phyloP scores from a whole-genome alignment of 371 early-diverging fungal genomes.

The Syncephalastrum contaminatum region DNA sequence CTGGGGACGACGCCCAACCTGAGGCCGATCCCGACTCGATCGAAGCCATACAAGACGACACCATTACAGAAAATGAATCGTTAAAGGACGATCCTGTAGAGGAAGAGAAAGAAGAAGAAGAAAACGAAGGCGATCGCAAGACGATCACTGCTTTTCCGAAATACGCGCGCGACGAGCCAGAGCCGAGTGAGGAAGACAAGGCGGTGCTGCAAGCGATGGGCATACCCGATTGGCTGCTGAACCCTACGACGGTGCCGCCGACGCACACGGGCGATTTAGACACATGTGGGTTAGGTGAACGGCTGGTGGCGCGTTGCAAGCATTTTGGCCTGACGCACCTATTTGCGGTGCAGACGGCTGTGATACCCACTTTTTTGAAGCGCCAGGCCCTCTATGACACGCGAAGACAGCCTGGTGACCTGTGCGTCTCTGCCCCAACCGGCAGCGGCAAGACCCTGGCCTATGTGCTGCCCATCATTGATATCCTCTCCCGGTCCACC shows the following conservation, averaged over 20 bases:
- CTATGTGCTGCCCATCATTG: conserved; percentile 94
- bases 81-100: background rate
- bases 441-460: conserved; percentile 98
- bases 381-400: conserved; percentile 54
- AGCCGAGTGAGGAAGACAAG: conserved; percentile 38
- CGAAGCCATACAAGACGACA: too few species aligned
- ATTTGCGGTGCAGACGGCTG: conserved; percentile 92
- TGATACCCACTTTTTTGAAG: conserved; percentile 76
- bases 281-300: conserved; percentile 57
- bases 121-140: background rate
- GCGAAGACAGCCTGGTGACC: conserved; percentile 63
- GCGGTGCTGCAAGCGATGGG: conserved; percentile 56
- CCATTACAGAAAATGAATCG: too few species aligned
- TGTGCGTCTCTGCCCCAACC: conserved; percentile 94
- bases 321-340: conserved; percentile 67
- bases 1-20: too few species aligned
- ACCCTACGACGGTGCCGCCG: conserved; percentile 74
- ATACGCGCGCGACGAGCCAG: conserved; percentile 20
- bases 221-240: conserved; percentile 83
- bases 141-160: conserved; percentile 45
- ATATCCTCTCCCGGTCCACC: conserved; percentile 65
- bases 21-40: too few species aligned
- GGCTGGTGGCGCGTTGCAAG: conserved; percentile 60
- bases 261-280: conserved; percentile 47
- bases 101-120: conserved; percentile 10